A percentile compares a stretch with the other conserved stretches of the same genome.
phyloP scores from a whole-genome alignment of 176 grass and related monocot species.

The Cenchrus americanus region DNA sequence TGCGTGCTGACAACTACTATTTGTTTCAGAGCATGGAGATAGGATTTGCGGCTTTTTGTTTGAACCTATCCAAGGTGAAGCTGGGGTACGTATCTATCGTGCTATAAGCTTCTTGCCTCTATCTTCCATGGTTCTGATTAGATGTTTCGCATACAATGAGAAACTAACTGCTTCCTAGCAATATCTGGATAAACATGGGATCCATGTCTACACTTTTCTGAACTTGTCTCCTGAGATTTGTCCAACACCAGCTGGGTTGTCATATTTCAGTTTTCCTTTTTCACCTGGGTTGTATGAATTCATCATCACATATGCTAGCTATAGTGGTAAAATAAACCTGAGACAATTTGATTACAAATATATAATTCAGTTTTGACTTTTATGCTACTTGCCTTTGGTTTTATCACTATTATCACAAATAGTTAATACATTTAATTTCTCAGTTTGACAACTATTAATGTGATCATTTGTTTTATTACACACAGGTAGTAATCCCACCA shows the following conservation, averaged over 20 bases:
- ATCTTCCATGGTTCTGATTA: background rate
- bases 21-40: conserved; percentile 75
- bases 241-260: background rate
- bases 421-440: background rate
- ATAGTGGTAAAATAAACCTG: conserved; percentile 20
- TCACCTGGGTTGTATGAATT: conserved; percentile 12
- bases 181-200: background rate
- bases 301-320: background rate
- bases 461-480: background rate
- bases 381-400: conserved; percentile 18
- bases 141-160: background rate
- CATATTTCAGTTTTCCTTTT: background rate
- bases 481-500: conserved; percentile 85
- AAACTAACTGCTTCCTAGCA: background rate
- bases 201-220: background rate
- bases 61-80: conserved; percentile 99
- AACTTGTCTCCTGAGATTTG: background rate
- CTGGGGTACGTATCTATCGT: conserved; percentile 67
- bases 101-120: background rate
- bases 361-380: conserved; percentile 27
- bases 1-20: conserved; percentile 34
- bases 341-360: background rate
- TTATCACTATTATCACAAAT: conserved; percentile 18
- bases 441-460: background rate
- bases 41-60: conserved; percentile 88